Percentiles rank a stretch among this genome's conserved stretches.
phyloP scores from a whole-genome alignment of 208 protist species.

The Blastocrithidia nonstop region DNA sequence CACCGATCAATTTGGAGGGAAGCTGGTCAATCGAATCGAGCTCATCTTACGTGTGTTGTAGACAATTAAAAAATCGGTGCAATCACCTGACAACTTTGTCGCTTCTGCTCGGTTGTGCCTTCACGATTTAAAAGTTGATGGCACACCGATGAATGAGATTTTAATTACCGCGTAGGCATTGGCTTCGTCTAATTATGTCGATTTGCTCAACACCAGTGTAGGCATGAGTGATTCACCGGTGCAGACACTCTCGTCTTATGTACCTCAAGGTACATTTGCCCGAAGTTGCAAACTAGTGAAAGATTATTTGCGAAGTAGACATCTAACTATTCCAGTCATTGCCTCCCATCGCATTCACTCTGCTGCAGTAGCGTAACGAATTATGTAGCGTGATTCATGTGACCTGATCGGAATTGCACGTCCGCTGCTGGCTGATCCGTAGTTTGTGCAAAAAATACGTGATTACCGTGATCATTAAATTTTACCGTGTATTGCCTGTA shows the following conservation, averaged over 20 bases:
- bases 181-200: constrained; percentile 52
- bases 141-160: constrained; percentile 74
- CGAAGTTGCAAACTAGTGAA: constrained; percentile 55
- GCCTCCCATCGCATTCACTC: constrained; percentile 86
- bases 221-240: constrained; percentile 92
- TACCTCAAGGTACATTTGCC: constrained; percentile 79
- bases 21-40: constrained; percentile 72
- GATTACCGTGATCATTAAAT: constrained; percentile 43
- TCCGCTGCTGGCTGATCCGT: constrained; percentile 80
- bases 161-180: constrained; percentile 55
- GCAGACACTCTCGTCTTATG: constrained; percentile 84
- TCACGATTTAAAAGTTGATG: constrained; percentile 79
- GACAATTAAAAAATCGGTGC: constrained; percentile 21
- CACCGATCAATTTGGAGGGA: constrained; percentile 65
- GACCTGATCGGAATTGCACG: constrained; percentile 86
- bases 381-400: constrained; percentile 51
- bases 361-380: constrained; percentile 58
- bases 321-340: constrained; percentile 57
- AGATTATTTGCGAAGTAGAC: constrained; percentile 17
- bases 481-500: constrained; percentile 90
- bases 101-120: constrained; percentile 86
- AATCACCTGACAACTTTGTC: constrained; percentile 51
- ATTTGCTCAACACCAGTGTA: constrained; percentile 89
- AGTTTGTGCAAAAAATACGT: constrained; percentile 80
- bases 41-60: constrained; percentile 78